phyloP scores from a whole-genome alignment of 805 yeast species.

The Wickerhamomyces xylosicus region DNA sequence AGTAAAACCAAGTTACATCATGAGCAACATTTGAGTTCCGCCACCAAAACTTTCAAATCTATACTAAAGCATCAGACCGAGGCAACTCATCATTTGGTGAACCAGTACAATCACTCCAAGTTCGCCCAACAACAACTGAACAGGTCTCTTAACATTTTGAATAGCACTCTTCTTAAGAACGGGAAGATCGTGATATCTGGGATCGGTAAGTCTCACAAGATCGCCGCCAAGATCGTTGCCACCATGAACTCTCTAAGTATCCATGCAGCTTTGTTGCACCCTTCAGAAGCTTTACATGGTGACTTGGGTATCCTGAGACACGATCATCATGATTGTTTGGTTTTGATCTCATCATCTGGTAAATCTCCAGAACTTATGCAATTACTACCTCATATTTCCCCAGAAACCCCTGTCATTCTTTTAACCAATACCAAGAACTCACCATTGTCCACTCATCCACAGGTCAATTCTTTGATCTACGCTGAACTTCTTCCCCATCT shows the following conservation, averaged over 20 bases:
- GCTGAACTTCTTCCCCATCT: slow-evolving; percentile 52
- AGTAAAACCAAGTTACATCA: slow-evolving; percentile 4
- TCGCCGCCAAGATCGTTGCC: slow-evolving; percentile 70
- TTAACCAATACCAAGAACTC: slow-evolving; percentile 57
- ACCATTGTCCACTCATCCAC: slow-evolving; percentile 38
- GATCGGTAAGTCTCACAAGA: slow-evolving; percentile 77
- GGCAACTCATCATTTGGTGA: slow-evolving; percentile 34
- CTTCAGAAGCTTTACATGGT: slow-evolving; percentile 85
- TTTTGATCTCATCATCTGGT: slow-evolving; percentile 73
- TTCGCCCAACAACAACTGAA: slow-evolving; percentile 36
- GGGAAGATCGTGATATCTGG: slow-evolving; percentile 76
- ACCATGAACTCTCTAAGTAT: slow-evolving; percentile 74
- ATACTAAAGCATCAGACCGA: slow-evolving; percentile 36
- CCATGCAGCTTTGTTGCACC: slow-evolving; percentile 60
- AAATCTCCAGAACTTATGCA: slow-evolving; percentile 65
- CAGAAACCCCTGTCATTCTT: slow-evolving; percentile 41
- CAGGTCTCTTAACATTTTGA: slow-evolving; percentile 32
- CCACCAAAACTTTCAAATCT: slow-evolving; percentile 25
- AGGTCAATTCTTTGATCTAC: slow-evolving; percentile 40
- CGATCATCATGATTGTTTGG: slow-evolving; percentile 41
- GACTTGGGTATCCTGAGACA: slow-evolving; percentile 66
- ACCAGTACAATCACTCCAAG: slow-evolving; percentile 34
- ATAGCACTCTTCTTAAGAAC: slow-evolving; percentile 24
- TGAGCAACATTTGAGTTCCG: slow-evolving; percentile 10
- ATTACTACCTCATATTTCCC: slow-evolving; percentile 41